These are phyloP conservation scores for Globisporangium echinulatum DNA, from an alignment of 352 stramenopile species.

Conservation along the genomic window DNA sequence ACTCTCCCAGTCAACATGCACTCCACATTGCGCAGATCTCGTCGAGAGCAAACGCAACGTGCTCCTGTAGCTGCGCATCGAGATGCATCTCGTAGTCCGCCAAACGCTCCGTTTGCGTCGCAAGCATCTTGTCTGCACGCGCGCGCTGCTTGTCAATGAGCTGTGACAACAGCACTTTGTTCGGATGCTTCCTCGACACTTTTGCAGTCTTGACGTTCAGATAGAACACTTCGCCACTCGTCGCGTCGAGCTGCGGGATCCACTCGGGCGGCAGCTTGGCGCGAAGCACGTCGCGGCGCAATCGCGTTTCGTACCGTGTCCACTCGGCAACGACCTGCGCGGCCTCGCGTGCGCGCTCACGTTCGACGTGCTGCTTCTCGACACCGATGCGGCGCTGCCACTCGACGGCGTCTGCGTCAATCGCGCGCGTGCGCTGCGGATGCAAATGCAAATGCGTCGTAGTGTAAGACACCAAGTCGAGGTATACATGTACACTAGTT, in stretches of 20 bases:
- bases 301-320: constrained; percentile 25
- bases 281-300: constrained; percentile 33
- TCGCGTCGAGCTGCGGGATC: constrained; percentile 34
- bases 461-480: no score
- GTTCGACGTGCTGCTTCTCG: constrained; percentile 16
- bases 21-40: no score
- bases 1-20: no score
- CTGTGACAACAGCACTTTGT: constrained; percentile 22
- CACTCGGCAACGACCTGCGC: constrained; percentile 21
- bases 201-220: constrained; percentile 32
- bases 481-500: no score
- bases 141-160: constrained; percentile 23
- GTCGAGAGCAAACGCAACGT: no score
- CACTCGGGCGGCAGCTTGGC: constrained; percentile 27
- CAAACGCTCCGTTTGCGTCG: constrained; percentile 8
- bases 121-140: constrained; percentile 20
- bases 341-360: constrained; percentile 20
- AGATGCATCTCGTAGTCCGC: no score
- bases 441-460: not conserved
- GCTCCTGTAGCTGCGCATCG: no score
- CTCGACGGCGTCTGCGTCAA: constrained; percentile 21
- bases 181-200: constrained; percentile 27
- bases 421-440: constrained; percentile 2
- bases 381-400: constrained; percentile 26
- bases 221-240: constrained; percentile 32